Evolutionary conservation across 139 green algal genomes (phyloP).

Genomic region (Edaphochlamys debaryana): DNA sequence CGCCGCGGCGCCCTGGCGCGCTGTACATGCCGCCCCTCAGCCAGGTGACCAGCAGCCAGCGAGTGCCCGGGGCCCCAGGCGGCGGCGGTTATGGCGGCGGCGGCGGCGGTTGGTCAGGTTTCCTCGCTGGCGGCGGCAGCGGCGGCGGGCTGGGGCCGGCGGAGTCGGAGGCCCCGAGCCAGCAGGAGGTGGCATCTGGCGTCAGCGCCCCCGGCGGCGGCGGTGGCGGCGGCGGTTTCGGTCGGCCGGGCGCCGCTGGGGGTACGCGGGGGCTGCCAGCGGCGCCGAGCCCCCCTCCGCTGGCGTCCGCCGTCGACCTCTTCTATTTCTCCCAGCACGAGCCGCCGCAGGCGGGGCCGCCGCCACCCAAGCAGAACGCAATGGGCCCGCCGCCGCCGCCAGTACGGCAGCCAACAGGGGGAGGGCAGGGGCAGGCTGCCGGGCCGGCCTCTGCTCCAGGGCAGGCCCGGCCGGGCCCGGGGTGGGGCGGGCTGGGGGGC

Average conservation of each 20-base stretch:
- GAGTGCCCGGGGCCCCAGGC: neutral
- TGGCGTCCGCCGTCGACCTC: conserved; percentile 2
- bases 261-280: neutral
- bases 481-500: too few species aligned
- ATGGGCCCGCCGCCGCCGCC: too few species aligned
- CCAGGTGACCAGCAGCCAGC: neutral
- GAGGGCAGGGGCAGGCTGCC: too few species aligned
- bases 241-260: too few species aligned
- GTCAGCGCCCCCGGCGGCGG: neutral
- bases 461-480: too few species aligned
- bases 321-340: conserved; percentile 15
- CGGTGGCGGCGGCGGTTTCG: neutral
- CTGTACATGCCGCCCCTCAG: conserved; percentile 23
- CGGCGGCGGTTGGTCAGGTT: neutral
- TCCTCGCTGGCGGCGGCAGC: too few species aligned
- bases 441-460: too few species aligned
- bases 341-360: neutral
- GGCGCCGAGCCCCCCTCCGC: neutral
- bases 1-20: neutral
- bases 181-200: conserved; percentile 9
- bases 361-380: too few species aligned
- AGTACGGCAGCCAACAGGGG: too few species aligned
- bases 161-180: neutral
- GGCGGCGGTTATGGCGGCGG: neutral
- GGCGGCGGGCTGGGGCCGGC: neutral